Percentiles rank a stretch among this genome's conserved stretches.
Evolutionary conservation across 2,329 filamentous ascomycete species (phyloP).

Genomic region (Aspergillus sp.): DNA sequence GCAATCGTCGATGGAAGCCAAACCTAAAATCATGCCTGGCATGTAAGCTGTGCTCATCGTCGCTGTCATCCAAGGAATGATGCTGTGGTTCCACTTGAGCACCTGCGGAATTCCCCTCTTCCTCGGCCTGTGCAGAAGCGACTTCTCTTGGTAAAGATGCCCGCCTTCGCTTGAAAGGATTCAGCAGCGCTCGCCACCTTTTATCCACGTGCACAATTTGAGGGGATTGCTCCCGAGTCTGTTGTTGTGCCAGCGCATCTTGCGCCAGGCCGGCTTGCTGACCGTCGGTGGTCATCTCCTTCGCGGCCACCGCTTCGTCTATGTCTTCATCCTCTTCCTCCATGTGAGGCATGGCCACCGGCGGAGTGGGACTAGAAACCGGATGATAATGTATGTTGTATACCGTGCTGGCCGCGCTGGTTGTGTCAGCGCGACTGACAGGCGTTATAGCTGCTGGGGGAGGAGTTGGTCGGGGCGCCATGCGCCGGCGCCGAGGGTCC

Average conservation of each 20-base stretch:
- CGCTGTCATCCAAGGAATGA: conserved; percentile 45
- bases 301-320: conserved; percentile 19
- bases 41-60: conserved; percentile 47
- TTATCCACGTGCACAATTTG: conserved; percentile 35
- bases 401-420: conserved; percentile 64
- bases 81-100: conserved; percentile 19
- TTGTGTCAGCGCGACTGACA: conserved; percentile 61
- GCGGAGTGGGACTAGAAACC: conserved; percentile 50
- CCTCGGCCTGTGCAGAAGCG: conserved; percentile 56
- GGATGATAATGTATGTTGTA: conserved; percentile 65
- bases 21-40: conserved; percentile 50
- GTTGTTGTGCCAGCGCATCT: conserved; percentile 22
- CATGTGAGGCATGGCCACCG: conserved; percentile 38
- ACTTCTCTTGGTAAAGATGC: conserved; percentile 62
- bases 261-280: conserved; percentile 13
- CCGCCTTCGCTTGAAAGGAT: conserved; percentile 61
- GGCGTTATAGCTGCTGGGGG: conserved; percentile 56
- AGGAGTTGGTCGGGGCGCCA: conserved; percentile 37
- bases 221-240: conserved; percentile 34
- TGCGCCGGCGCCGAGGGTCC: conserved; percentile 20
- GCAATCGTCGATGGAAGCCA: conserved; percentile 50
- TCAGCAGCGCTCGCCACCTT: conserved; percentile 54
- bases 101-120: conserved; percentile 31
- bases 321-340: conserved; percentile 34
- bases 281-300: conserved; percentile 25